A percentile compares a stretch with the other conserved stretches of the same genome.
Conservation (phyloP, 106 monocot genomes). For the Agapanthus africanus region DNA sequence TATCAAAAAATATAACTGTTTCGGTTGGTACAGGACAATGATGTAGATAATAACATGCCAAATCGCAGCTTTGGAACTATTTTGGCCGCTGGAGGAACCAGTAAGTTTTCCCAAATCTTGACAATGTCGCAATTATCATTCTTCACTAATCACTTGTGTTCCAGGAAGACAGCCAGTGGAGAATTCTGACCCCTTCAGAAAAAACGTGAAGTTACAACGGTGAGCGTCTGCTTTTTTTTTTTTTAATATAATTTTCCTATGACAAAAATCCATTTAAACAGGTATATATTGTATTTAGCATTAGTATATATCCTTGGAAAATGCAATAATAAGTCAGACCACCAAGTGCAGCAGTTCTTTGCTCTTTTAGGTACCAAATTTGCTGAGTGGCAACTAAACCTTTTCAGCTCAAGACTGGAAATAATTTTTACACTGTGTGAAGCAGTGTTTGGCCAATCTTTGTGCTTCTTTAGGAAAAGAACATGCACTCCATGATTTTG, state of each 20-base stretch:
- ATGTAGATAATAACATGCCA: conserved; percentile 22
- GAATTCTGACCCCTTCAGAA: conserved; percentile 13
- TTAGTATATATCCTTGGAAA: conserved; percentile 3
- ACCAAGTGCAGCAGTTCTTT: too few relatives aligned
- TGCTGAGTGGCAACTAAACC: too few relatives aligned
- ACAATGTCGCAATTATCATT: not conserved
- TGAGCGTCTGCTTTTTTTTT: conserved; percentile 13
- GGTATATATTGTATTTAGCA: not conserved
- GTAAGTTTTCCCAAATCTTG: conserved; percentile 17
- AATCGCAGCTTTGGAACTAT: conserved; percentile 73
- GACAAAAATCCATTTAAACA: not conserved
- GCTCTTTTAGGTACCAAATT: too few relatives aligned
- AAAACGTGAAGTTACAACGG: conserved; percentile 40
- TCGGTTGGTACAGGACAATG: conserved; percentile 38
- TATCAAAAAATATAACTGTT: not conserved
- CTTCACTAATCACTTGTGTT: not conserved
- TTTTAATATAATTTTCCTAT: too few relatives aligned
- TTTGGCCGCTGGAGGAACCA: conserved; percentile 23
- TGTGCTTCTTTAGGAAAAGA: too few relatives aligned
- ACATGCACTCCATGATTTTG: too few relatives aligned
- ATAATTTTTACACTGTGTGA: too few relatives aligned
- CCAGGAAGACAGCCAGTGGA: conserved; percentile 36
- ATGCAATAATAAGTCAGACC: too few relatives aligned
- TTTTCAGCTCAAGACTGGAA: too few relatives aligned
- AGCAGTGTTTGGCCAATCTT: too few relatives aligned